phyloP scores from a whole-genome alignment of 768 basidiomycete genomes.

The Russula abietina region DNA sequence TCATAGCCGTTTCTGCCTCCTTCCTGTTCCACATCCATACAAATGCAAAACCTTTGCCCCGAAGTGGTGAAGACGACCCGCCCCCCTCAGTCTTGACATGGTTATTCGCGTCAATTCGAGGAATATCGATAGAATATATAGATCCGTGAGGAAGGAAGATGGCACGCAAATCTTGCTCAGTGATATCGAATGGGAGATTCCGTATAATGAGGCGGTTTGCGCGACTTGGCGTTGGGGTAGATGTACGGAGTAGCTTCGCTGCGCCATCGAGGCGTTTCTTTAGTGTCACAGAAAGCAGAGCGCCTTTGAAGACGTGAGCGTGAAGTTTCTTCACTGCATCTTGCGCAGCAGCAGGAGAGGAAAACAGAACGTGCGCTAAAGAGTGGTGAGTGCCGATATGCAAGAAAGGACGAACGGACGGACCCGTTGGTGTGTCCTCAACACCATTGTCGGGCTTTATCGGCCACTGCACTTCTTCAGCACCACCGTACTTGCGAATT shows the following conservation, averaged over 20 bases:
- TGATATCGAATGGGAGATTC: conserved; percentile 80
- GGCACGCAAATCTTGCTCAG: conserved; percentile 78
- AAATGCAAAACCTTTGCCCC: conserved; percentile 84
- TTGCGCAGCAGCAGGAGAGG: conserved; percentile 57
- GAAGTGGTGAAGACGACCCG: conserved; percentile 20
- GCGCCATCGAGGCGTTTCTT: conserved; percentile 79
- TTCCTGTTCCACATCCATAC: conserved; percentile 87
- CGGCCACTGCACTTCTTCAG: conserved; percentile 71
- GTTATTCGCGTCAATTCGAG: conserved; percentile 34
- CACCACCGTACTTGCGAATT: conserved; percentile 71
- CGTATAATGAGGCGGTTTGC: conserved; percentile 83
- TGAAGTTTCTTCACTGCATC: conserved; percentile 77
- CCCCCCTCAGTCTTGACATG: conserved; percentile 31
- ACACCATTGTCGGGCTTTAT: conserved; percentile 37
- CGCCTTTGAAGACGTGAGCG: conserved; percentile 88
- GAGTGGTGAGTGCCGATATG: neutral
- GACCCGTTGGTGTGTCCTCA: conserved; percentile 51
- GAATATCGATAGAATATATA: conserved; percentile 80
- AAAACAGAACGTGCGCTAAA: conserved; percentile 71
- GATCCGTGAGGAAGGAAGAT: conserved; percentile 85
- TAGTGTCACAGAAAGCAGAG: conserved; percentile 75
- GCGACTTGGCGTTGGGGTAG: conserved; percentile 50
- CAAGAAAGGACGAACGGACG: conserved; percentile 20
- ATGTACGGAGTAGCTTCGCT: conserved; percentile 37
- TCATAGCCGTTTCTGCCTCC: conserved; percentile 47